Percentiles rank a stretch among this genome's conserved stretches.
Conservation (phyloP, 345 rosid genomes). For the Euphorbia peplus region DNA sequence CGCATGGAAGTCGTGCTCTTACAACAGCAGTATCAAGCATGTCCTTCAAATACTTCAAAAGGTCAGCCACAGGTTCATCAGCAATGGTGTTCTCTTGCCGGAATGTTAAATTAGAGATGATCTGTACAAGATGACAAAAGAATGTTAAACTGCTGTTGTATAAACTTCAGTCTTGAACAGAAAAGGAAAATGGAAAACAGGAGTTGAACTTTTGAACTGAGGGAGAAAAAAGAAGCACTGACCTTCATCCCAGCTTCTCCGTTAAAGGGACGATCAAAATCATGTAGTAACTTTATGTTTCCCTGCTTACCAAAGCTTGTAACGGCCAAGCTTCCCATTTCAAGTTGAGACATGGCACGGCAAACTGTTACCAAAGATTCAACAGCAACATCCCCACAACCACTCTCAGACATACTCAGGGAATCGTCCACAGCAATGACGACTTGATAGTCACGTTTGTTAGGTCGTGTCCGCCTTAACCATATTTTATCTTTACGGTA, state of each 20-base stretch:
- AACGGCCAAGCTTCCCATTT: slow-evolving; percentile 91
- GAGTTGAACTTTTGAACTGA: neutral
- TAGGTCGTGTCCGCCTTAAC: slow-evolving; percentile 92
- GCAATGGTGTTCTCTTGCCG: slow-evolving; percentile 78
- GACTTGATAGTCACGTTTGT: slow-evolving; percentile 94
- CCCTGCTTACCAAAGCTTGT: slow-evolving; percentile 89
- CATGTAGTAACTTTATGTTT: slow-evolving; percentile 72
- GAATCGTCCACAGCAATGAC: slow-evolving; percentile 94
- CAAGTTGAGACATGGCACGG: slow-evolving; percentile 87
- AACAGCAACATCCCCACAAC: slow-evolving; percentile 84
- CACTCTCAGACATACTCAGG: slow-evolving; percentile 81
- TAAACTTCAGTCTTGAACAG: neutral
- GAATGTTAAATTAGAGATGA: slow-evolving; percentile 81
- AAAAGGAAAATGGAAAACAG: neutral
- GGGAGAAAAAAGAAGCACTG: slow-evolving; percentile 17
- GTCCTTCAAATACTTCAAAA: slow-evolving; percentile 58
- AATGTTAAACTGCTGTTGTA: too few relatives aligned
- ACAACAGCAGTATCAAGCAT: slow-evolving; percentile 67
- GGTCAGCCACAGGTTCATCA: slow-evolving; percentile 78
- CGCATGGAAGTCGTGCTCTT: slow-evolving; percentile 73
- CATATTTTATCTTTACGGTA: slow-evolving; percentile 93
- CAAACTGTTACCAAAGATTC: slow-evolving; percentile 92
- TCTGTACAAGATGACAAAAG: slow-evolving; percentile 41
- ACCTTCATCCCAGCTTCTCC: slow-evolving; percentile 85
- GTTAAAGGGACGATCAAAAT: slow-evolving; percentile 81